Conservation (phyloP, 176 grass and related monocot genomes). For the Triticum monococcum region DNA sequence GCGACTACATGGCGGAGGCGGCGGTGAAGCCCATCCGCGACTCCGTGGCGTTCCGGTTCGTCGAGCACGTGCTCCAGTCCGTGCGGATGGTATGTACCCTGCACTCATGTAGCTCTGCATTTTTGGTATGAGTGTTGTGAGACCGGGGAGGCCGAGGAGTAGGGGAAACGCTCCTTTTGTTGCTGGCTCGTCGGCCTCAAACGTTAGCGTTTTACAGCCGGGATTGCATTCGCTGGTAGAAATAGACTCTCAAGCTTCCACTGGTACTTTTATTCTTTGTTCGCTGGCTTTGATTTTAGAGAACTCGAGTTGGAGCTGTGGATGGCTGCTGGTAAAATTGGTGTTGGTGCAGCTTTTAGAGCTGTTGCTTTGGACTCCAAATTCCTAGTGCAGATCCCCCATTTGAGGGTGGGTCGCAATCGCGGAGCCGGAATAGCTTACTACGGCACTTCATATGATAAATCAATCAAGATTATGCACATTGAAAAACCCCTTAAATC, state of each 20-base stretch:
- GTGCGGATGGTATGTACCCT: conserved; percentile 25
- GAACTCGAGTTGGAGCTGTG: too few relatives aligned
- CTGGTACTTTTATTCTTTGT: too few relatives aligned
- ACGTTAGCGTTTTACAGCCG: neutral
- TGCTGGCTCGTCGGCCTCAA: neutral
- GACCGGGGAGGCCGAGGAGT: neutral
- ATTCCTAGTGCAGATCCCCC: too few relatives aligned
- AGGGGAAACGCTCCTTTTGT: neutral
- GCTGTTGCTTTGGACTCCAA: neutral
- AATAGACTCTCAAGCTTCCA: too few relatives aligned
- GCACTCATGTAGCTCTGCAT: neutral
- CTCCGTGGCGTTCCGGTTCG: neutral
- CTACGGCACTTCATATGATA: neutral
- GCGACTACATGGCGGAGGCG: conserved; percentile 16
- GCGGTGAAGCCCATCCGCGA: conserved; percentile 1
- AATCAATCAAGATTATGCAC: neutral
- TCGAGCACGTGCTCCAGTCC: conserved; percentile 29
- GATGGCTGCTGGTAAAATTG: neutral
- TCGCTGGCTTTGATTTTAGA: too few relatives aligned
- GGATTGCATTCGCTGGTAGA: neutral
- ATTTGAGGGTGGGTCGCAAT: neutral
- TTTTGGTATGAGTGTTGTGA: neutral
- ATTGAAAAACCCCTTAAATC: neutral
- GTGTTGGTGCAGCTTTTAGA: neutral
- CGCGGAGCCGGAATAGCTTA: neutral